Base-by-base conservation (phyloP, 768 basidiomycete species). In the Neoboletus brunneissimus region DNA sequence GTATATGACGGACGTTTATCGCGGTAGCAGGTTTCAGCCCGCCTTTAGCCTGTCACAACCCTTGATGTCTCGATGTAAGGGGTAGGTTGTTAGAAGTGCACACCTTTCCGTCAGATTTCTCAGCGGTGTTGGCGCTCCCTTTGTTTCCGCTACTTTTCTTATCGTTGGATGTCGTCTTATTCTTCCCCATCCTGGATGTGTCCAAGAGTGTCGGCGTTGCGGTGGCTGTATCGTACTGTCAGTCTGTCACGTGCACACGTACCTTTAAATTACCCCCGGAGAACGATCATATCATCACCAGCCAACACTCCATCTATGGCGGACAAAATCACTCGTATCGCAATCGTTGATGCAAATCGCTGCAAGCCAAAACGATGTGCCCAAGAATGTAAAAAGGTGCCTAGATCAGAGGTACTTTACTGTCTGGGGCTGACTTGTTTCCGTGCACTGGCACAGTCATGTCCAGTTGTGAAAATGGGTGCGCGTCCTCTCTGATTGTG, bases 391-490 rank as follows among this genome's bases (percentile, higher is more conserved):
- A 98, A 96, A 82, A 96, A 98, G 80, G 91, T 88, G 61, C 55
- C 61, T 15, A 45, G 48, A 61, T 56, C 45, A 51, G 29, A 29
- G 3, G 25, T 32, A 29, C 29, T 15, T 23, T 9, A 35, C 67
- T 61, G 35, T 53, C 55, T 16, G 29, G 8, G 27, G 15, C 43
- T 55, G 48, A 61, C 60, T 25, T 3, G 23, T 60, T 27, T 38
- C 22, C 38, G n/a, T 51, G 51, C 51, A 61, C 59, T 87, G 87
- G 51, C 51, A 61, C 59, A 88, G 87, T 89, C 89, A 74, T 98
- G 95, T 81, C 95, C 95, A 18, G 95, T 97, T 48, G 94, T 97
- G 54, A 93, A 93, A 78, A 97, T 97, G 94, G 94, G 92, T 91
- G 67, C 55, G 80, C 69, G 16, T 48, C 48, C 46, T 49, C 20